These are phyloP conservation scores for Leccinum pachyderme DNA, from an alignment of 1,284 basidiomycete genomes.

Conservation along the genomic window DNA sequence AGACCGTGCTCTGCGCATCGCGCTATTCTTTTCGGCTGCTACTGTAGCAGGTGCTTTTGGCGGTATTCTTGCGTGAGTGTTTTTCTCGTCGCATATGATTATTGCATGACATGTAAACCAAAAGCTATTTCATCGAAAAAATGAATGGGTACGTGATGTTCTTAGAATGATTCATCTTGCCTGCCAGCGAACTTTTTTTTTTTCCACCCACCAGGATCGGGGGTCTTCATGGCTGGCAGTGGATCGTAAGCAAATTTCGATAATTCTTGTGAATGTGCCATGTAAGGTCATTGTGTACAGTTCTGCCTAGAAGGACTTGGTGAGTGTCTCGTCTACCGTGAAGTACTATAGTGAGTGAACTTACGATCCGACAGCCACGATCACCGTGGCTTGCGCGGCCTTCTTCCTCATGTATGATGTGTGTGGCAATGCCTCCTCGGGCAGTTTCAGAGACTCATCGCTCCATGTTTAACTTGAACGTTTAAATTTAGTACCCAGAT, in stretches of 20 bases:
- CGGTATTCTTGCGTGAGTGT: slow-evolving; percentile 34
- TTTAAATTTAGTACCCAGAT: slow-evolving; percentile 39
- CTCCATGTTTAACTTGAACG: slow-evolving; percentile 20
- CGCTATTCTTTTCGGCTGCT: slow-evolving; percentile 60
- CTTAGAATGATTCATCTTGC: background rate
- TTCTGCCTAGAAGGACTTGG: slow-evolving; percentile 36
- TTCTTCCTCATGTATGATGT: slow-evolving; percentile 49
- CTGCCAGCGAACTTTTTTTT: background rate
- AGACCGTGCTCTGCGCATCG: slow-evolving; percentile 50
- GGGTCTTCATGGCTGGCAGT: slow-evolving; percentile 43
- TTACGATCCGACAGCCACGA: slow-evolving; percentile 27
- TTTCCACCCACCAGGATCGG: slow-evolving; percentile 29
- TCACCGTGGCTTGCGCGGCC: slow-evolving; percentile 36
- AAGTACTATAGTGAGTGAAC: background rate
- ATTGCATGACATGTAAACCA: background rate
- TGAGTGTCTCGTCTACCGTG: slow-evolving; percentile 3
- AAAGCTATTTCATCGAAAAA: slow-evolving; percentile 34
- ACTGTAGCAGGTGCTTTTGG: slow-evolving; percentile 51
- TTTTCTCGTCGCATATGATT: background rate
- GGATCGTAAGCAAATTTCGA: slow-evolving; percentile 43
- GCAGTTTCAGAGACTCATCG: background rate
- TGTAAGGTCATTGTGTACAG: slow-evolving; percentile 12
- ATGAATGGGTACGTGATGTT: slow-evolving; percentile 36
- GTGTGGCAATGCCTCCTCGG: slow-evolving; percentile 6
- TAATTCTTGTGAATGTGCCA: background rate